A percentile compares a stretch with the other conserved stretches of the same genome.
Conservation (phyloP, 371 early-diverging fungal genomes). For the Zychaea mexicana region DNA sequence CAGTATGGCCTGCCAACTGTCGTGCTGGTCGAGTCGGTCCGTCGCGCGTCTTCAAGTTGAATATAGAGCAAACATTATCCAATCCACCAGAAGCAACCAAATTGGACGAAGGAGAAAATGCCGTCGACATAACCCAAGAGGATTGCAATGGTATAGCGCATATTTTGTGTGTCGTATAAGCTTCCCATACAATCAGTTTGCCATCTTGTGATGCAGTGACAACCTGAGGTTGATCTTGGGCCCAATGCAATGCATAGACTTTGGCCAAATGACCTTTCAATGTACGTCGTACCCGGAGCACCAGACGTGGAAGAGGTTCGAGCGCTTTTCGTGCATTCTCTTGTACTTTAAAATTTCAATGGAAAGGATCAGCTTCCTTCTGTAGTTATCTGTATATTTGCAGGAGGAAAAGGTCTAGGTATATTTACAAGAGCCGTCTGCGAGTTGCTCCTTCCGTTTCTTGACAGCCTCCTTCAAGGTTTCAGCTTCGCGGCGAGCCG, state of each 20-base stretch:
- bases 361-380: no score
- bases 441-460: slow-evolving; percentile 85
- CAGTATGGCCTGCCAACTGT: slow-evolving; percentile 92
- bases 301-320: slow-evolving; percentile 82
- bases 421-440: slow-evolving; percentile 87
- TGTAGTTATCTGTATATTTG: no score
- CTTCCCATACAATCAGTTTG: slow-evolving; percentile 97
- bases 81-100: slow-evolving; percentile 97
- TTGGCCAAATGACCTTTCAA: slow-evolving; percentile 97
- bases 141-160: slow-evolving; percentile 95
- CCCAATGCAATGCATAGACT: slow-evolving; percentile 99
- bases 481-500: slow-evolving; percentile 92
- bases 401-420: no score
- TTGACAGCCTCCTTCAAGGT: slow-evolving; percentile 92
- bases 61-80: slow-evolving; percentile 96
- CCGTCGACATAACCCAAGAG: slow-evolving; percentile 99
- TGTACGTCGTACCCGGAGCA: slow-evolving; percentile 91
- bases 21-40: slow-evolving; percentile 79
- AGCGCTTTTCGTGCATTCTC: slow-evolving; percentile 51
- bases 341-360: no score
- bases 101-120: slow-evolving; percentile 94
- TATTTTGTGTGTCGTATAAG: slow-evolving; percentile 94
- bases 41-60: slow-evolving; percentile 83
- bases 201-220: slow-evolving; percentile 98
- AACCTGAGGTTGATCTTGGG: slow-evolving; percentile 87